Evolutionary conservation across 768 basidiomycete species (phyloP).

Genomic region (Phaeotremella fagi): DNA sequence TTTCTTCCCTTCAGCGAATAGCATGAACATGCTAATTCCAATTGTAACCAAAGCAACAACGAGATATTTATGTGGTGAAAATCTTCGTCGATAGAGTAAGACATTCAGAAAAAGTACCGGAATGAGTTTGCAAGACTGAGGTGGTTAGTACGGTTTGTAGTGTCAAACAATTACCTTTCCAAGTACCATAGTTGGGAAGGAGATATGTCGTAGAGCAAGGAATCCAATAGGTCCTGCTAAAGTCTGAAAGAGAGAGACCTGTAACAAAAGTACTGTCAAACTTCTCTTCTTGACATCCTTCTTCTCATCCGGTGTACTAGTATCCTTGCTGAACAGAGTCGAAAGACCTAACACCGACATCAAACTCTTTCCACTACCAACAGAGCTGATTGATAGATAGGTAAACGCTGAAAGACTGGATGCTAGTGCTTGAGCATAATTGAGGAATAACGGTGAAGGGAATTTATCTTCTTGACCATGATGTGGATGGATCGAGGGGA

Average conservation of each 20-base stretch:
- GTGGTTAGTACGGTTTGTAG: background rate
- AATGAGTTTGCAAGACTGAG: slow-evolving; percentile 86
- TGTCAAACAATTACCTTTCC: slow-evolving; percentile 57
- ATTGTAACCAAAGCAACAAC: slow-evolving; percentile 88
- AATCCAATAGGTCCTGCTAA: slow-evolving; percentile 93
- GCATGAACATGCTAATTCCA: slow-evolving; percentile 93
- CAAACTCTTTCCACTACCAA: slow-evolving; percentile 12
- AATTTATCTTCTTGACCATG: slow-evolving; percentile 31
- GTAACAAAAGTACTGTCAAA: slow-evolving; percentile 50
- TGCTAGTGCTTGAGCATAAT: slow-evolving; percentile 41
- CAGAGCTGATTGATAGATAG: slow-evolving; percentile 33
- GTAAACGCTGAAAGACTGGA: slow-evolving; percentile 35
- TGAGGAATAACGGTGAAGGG: slow-evolving; percentile 45
- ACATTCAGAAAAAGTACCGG: slow-evolving; percentile 94
- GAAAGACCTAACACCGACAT: slow-evolving; percentile 18
- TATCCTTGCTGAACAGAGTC: background rate
- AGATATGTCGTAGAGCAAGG: slow-evolving; percentile 88
- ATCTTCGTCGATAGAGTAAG: slow-evolving; percentile 83
- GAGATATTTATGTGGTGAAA: slow-evolving; percentile 89
- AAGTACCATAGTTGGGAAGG: slow-evolving; percentile 97
- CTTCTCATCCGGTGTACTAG: background rate
- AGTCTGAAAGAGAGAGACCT: slow-evolving; percentile 82
- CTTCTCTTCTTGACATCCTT: slow-evolving; percentile 11
- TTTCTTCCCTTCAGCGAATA: slow-evolving; percentile 52
- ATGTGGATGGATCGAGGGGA: slow-evolving; percentile 25